Conservation (phyloP, 495 filamentous ascomycete genomes). For the Astrothelium subdiscretum region DNA sequence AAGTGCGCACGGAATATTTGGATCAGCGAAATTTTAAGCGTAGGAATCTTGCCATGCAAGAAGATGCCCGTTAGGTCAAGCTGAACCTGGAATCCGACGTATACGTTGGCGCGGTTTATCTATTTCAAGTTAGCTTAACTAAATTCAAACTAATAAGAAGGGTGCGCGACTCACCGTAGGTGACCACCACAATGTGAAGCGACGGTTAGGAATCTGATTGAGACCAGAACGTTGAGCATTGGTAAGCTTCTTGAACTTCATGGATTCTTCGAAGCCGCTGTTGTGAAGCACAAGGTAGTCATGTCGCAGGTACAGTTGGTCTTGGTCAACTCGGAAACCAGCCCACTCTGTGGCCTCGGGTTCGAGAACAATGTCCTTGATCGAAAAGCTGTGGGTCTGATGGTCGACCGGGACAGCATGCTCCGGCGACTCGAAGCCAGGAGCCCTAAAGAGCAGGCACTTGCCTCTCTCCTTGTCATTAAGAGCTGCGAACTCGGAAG, state of each 20-base stretch:
- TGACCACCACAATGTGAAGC: slow-evolving; percentile 98
- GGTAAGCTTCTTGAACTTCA: slow-evolving; percentile 99
- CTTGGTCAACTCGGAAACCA: slow-evolving; percentile 37
- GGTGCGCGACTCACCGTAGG: slow-evolving; percentile 53
- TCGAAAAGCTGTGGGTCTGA: slow-evolving; percentile 27
- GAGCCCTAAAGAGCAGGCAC: slow-evolving; percentile 23
- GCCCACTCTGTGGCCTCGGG: slow-evolving; percentile 30
- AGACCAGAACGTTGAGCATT: slow-evolving; percentile 97
- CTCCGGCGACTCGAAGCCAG: slow-evolving; percentile 13
- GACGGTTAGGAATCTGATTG: slow-evolving; percentile 98
- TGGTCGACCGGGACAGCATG: slow-evolving; percentile 7
- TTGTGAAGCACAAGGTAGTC: slow-evolving; percentile 35
- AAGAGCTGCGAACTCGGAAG: slow-evolving; percentile 32
- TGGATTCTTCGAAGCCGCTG: slow-evolving; percentile 64
- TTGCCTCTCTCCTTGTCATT: slow-evolving; percentile 19
- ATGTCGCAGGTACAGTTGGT: slow-evolving; percentile 39
- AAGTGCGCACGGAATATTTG: slow-evolving; percentile 99
- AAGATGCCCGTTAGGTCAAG: slow-evolving; percentile 98
- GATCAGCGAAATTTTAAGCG: slow-evolving; percentile 94
- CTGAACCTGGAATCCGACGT: slow-evolving; percentile 97
- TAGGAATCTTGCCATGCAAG: slow-evolving; percentile 98
- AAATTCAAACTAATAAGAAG: neutral
- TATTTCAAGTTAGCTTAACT: slow-evolving; percentile 33
- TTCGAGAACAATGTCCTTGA: slow-evolving; percentile 34
- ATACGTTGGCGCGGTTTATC: slow-evolving; percentile 65